phyloP scores from a whole-genome alignment of 805 yeast genomes.

The Cyberlindnera americana region DNA sequence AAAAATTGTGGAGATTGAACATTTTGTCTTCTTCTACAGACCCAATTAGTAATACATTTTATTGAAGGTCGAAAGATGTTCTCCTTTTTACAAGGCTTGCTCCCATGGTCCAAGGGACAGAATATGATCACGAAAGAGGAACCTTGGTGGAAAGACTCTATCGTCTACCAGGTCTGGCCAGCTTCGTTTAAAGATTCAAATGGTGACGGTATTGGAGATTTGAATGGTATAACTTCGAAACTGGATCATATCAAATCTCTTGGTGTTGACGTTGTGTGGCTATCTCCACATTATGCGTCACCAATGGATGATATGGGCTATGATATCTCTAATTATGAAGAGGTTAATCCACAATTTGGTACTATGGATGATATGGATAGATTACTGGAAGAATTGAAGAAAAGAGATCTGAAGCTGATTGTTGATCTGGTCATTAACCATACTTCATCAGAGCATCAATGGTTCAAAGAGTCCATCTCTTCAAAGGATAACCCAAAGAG shows the following conservation, averaged over 20 bases:
- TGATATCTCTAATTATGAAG: constrained; percentile 53
- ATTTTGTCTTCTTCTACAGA: too few species aligned
- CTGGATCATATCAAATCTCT: constrained; percentile 48
- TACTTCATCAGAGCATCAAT: constrained; percentile 50
- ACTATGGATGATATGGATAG: constrained; percentile 49
- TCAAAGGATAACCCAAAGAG: constrained; percentile 51
- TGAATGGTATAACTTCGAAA: constrained; percentile 48
- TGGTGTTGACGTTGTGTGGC: constrained; percentile 52
- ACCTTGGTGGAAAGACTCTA: constrained; percentile 54
- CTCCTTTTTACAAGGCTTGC: too few species aligned
- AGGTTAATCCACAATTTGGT: constrained; percentile 51
- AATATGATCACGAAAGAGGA: not conserved
- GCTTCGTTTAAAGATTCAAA: constrained; percentile 58
- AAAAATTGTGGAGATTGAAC: too few species aligned
- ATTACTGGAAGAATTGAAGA: constrained; percentile 44
- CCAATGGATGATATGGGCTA: constrained; percentile 65
- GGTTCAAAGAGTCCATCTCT: constrained; percentile 55
- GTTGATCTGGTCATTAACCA: constrained; percentile 59
- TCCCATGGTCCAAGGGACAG: too few species aligned
- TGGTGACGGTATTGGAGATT: constrained; percentile 57
- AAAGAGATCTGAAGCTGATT: constrained; percentile 48
- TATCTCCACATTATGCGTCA: constrained; percentile 54
- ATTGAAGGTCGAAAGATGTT: too few species aligned
- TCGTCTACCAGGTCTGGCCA: constrained; percentile 58
- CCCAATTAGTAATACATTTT: too few species aligned